These are phyloP conservation scores for Hygrophorus pudorinus DNA, from an alignment of 768 basidiomycete species.

Conservation along the genomic window DNA sequence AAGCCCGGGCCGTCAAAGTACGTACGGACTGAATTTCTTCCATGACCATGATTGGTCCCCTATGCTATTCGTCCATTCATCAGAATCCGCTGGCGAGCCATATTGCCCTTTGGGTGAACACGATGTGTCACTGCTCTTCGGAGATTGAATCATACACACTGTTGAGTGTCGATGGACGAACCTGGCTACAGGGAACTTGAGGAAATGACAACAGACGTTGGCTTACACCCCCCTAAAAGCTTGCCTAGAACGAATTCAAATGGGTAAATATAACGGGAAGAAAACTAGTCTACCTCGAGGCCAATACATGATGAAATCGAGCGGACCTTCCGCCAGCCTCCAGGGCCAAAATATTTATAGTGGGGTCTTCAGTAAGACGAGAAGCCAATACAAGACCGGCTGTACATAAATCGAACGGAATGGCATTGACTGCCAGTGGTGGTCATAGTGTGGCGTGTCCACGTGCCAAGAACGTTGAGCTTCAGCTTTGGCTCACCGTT, in stretches of 20 bases:
- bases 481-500: too few relatives aligned
- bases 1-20: too few relatives aligned
- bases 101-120: constrained; percentile 37
- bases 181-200: constrained; percentile 18
- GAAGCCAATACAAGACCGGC: constrained; percentile 54
- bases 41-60: constrained; percentile 54
- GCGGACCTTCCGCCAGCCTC: constrained; percentile 53
- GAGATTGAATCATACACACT: constrained; percentile 15
- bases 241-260: constrained; percentile 32
- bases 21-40: constrained; percentile 40
- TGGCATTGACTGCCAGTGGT: too few relatives aligned
- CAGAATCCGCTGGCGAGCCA: constrained; percentile 58
- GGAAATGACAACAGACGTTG: background rate
- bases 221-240: constrained; percentile 60
- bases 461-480: too few relatives aligned
- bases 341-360: constrained; percentile 41
- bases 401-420: constrained; percentile 31
- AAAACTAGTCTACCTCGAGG: constrained; percentile 43
- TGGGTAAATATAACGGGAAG: background rate
- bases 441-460: too few relatives aligned
- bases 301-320: constrained; percentile 29
- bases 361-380: constrained; percentile 46
- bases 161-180: constrained; percentile 55
- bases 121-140: background rate
- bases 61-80: constrained; percentile 49